Base-by-base conservation (phyloP, 305 asterid genomes). In the Fraxinus nigra region DNA sequence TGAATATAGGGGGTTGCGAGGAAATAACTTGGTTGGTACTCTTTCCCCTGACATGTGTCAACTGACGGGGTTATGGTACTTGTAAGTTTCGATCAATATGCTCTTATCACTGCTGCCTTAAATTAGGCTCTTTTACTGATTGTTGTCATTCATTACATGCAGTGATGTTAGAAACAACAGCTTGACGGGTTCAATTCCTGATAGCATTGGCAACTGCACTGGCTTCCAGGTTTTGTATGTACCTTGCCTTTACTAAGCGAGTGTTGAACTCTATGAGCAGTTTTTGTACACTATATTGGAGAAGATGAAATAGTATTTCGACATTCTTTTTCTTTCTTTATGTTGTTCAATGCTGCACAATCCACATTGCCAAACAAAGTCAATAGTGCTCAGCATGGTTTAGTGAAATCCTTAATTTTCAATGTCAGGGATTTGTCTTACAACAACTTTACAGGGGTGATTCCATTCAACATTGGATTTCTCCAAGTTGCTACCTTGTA, bases 151-250 rank as follows among this genome's bases (percentile, higher is more conserved):
- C 81, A 20, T 2, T 24, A 38, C 78, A 65, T 40, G 70, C 90
- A 97, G 98, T 87, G 99, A 97, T 90, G 99, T 97, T 65, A 87
- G 98, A 46, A 97, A 97, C 80, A 95, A 97, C 77, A 95, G 98
- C 80, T 91, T 97, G 90, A 91, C 93, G 48, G 98, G 99, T 67
- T 81, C 94, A 30, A 91, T 97, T 84, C 98, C 99, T 65, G 91
- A 87, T 28, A 90, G 78, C 79, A 92, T 97, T 22, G 99, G 99
- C 85, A 97, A 97, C 82, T 97, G 99, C 85, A 93, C 98, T 38
- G 89, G 93, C 87, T 97, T 97, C 93, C 98, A 97, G 92, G 99
- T 97, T 90, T 88, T 97, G 99, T 97, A 91, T 63, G 99, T 97
- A 90, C 75, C 95, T 65, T 1, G 10, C 40, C 75, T 30, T 13